Percentiles rank a stretch among this genome's conserved stretches.
Conservation (phyloP, 148 eudicot species). For the Rhododendron ferrugineum region DNA sequence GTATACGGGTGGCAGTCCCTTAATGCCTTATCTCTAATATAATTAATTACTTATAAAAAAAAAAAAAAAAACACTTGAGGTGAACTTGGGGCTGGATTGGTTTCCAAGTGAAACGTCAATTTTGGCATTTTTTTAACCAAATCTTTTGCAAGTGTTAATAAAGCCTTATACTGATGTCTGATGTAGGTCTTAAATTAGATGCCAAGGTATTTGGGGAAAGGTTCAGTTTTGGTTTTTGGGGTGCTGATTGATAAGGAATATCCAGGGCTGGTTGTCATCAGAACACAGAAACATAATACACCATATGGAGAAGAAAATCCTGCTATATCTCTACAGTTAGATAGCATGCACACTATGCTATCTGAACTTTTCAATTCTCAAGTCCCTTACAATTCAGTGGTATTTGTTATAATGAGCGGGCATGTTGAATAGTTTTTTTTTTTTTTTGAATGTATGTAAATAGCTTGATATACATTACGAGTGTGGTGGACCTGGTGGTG, state of each 20-base stretch:
- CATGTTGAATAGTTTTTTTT: neutral
- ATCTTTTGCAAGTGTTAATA: neutral
- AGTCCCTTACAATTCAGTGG: neutral
- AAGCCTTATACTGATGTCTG: neutral
- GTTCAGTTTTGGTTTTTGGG: neutral
- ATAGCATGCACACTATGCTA: neutral
- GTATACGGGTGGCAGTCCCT: too few species aligned
- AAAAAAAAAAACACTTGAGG: neutral
- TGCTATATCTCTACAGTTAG: neutral
- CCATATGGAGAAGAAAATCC: neutral
- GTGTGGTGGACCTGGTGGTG: neutral
- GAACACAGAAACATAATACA: neutral
- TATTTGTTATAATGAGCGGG: neutral
- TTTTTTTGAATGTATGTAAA: neutral
- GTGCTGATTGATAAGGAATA: neutral
- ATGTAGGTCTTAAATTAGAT: neutral
- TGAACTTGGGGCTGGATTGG: neutral
- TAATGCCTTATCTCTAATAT: too few species aligned
- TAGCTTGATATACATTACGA: neutral
- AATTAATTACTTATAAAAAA: too few species aligned
- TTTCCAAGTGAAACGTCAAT: neutral
- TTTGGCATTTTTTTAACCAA: neutral
- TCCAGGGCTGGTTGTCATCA: constrained; percentile 1
- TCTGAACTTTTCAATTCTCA: neutral
- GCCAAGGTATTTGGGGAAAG: neutral